A percentile compares a stretch with the other conserved stretches of the same genome.
Conservation (phyloP, 2,329 filamentous ascomycete genomes). For the Penicillium glabrum region DNA sequence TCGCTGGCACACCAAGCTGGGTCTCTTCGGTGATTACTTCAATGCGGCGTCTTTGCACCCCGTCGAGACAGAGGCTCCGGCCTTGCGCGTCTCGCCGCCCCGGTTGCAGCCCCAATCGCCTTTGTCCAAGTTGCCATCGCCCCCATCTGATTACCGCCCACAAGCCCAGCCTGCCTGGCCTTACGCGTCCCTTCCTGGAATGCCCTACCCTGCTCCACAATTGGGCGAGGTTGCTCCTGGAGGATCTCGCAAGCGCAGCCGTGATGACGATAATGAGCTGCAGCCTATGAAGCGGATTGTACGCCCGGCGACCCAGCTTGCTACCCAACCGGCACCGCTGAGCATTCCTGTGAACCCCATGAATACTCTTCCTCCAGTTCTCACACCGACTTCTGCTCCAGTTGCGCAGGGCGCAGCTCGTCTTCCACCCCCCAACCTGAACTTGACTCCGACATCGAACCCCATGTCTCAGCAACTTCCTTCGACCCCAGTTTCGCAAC, state of each 20-base stretch:
- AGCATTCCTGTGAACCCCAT: constrained; percentile 27
- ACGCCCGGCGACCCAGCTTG: constrained; percentile 22
- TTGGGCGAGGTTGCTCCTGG: constrained; percentile 20
- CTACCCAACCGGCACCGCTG: constrained; percentile 17
- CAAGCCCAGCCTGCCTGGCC: constrained; percentile 28
- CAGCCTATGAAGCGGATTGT: constrained; percentile 56
- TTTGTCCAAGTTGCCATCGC: constrained; percentile 43
- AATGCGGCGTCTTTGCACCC: constrained; percentile 62
- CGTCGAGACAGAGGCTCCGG: constrained; percentile 35
- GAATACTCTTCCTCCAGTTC: constrained; percentile 33
- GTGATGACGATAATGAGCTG: constrained; percentile 55
- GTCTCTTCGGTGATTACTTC: constrained; percentile 81
- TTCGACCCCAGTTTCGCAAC: constrained; percentile 49
- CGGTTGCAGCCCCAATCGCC: constrained; percentile 31
- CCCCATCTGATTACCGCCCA: constrained; percentile 32
- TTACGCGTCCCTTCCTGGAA: constrained; percentile 23
- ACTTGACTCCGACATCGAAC: constrained; percentile 64
- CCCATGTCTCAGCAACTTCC: constrained; percentile 37
- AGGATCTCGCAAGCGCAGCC: constrained; percentile 57
- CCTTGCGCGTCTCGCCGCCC: constrained; percentile 35
- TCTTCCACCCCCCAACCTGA: constrained; percentile 70
- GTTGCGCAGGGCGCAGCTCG: constrained; percentile 45
- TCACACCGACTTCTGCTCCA: constrained; percentile 35
- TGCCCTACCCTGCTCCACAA: constrained; percentile 26
- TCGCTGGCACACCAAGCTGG: constrained; percentile 79